Conservation (phyloP, 306 rosid genomes). For the Lathyrus oleraceus region DNA sequence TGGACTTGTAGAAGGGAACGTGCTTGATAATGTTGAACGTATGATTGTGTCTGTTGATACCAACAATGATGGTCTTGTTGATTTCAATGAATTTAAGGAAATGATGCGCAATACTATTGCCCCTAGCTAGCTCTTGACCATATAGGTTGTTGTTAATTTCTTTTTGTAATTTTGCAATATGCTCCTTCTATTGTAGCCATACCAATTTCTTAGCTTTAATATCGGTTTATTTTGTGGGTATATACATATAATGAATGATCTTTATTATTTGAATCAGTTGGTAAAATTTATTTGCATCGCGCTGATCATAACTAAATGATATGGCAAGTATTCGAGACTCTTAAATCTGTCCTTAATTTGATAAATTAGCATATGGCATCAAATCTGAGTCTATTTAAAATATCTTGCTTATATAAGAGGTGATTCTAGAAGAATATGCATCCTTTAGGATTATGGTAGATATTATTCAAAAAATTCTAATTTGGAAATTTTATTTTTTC, state of each 20-base stretch:
- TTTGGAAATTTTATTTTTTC: too few species aligned
- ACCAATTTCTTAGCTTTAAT: not conserved
- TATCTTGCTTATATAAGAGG: too few species aligned
- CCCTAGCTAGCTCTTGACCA: not conserved
- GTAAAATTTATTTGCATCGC: too few species aligned
- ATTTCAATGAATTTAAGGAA: slow-evolving; percentile 74
- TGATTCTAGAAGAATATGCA: too few species aligned
- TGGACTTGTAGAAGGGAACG: slow-evolving; percentile 62
- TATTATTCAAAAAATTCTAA: too few species aligned
- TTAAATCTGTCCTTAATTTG: too few species aligned
- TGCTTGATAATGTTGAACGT: slow-evolving; percentile 60
- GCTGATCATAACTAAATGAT: too few species aligned
- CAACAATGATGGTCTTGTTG: slow-evolving; percentile 78
- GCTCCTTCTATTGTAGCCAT: not conserved
- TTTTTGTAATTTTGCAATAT: not conserved
- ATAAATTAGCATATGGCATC: too few species aligned
- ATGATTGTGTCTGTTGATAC: slow-evolving; percentile 79
- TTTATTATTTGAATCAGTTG: not conserved
- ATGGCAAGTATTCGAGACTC: too few species aligned
- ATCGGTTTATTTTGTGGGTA: not conserved
- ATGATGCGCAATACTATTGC: slow-evolving; percentile 66
- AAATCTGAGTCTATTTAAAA: too few species aligned
- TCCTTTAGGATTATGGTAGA: too few species aligned
- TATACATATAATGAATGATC: not conserved
- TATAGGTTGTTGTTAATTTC: not conserved